Evolutionary conservation across 2,329 filamentous ascomycete genomes (phyloP).

Genomic region (Fusarium sterilihyphosum): DNA sequence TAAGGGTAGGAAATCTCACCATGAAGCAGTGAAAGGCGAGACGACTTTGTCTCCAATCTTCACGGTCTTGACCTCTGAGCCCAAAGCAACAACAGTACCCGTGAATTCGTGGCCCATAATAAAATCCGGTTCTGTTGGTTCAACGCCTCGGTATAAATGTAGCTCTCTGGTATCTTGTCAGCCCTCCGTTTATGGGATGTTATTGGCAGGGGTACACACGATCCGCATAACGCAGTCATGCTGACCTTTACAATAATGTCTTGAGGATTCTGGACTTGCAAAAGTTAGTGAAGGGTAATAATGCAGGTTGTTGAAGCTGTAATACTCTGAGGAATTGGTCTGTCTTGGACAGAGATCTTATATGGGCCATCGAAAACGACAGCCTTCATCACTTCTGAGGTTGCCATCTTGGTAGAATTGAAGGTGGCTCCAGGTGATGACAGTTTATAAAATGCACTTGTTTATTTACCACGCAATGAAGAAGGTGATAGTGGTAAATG

Average conservation of each 20-base stretch:
- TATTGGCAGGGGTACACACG: constrained; percentile 56
- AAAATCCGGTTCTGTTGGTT: constrained; percentile 71
- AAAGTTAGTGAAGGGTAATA: constrained; percentile 4
- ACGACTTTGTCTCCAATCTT: constrained; percentile 82
- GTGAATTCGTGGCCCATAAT: constrained; percentile 89
- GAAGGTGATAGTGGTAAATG: too few species aligned
- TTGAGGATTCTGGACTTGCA: constrained; percentile 68
- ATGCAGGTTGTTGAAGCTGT: neutral
- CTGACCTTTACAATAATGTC: constrained; percentile 87
- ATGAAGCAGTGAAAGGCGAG: constrained; percentile 85
- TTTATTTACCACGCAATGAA: neutral
- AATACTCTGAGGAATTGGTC: constrained; percentile 74
- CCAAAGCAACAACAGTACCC: constrained; percentile 75
- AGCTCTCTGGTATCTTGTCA: constrained; percentile 69
- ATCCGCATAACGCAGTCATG: constrained; percentile 89
- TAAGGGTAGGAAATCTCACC: constrained; percentile 57
- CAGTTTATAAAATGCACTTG: too few species aligned
- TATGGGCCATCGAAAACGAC: constrained; percentile 87
- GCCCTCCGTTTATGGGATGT: neutral
- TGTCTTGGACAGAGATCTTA: constrained; percentile 79
- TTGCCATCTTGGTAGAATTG: constrained; percentile 38
- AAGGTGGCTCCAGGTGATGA: too few species aligned
- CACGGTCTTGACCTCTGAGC: constrained; percentile 73
- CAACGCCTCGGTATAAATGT: constrained; percentile 86
- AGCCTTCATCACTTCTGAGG: constrained; percentile 76